Conservation (phyloP, 164 flowering plant species). For the Nymphaea thermarum region DNA sequence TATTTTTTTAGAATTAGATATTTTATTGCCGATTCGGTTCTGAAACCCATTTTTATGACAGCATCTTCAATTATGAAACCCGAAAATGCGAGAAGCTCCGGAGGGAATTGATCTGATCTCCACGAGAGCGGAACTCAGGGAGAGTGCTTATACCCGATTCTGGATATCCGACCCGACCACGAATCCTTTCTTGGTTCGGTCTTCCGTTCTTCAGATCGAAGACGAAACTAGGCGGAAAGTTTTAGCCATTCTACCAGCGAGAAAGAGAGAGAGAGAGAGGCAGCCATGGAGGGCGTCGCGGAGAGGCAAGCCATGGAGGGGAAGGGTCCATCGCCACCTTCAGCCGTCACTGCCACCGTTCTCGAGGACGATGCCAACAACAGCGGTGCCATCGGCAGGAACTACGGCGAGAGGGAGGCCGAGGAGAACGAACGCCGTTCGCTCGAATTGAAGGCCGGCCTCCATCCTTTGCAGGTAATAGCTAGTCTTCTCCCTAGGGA, state of each 20-base stretch:
- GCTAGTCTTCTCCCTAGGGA: neutral
- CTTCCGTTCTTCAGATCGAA: constrained; percentile 4
- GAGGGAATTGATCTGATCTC: no score
- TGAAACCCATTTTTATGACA: no score
- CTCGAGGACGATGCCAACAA: neutral
- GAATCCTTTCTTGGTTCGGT: neutral
- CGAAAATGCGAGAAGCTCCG: no score
- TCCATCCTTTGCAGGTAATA: constrained; percentile 78
- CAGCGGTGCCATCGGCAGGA: neutral
- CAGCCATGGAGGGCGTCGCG: neutral
- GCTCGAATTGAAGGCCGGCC: constrained; percentile 73
- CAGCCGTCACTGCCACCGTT: neutral
- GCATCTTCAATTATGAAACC: no score
- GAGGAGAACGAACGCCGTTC: constrained; percentile 50
- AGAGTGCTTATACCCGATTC: no score
- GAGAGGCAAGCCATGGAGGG: constrained; percentile 5
- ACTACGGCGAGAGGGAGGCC: constrained; percentile 17
- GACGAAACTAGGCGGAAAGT: constrained; percentile 18
- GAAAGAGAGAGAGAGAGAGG: neutral
- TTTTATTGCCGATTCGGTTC: no score
- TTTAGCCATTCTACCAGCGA: neutral
- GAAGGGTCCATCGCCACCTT: constrained; percentile 6
- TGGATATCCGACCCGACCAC: no score
- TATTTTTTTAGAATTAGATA: no score
- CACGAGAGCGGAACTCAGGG: no score